These are phyloP conservation scores for Pythium plurisporium DNA, from an alignment of 352 stramenopile species.

Conservation along the genomic window DNA sequence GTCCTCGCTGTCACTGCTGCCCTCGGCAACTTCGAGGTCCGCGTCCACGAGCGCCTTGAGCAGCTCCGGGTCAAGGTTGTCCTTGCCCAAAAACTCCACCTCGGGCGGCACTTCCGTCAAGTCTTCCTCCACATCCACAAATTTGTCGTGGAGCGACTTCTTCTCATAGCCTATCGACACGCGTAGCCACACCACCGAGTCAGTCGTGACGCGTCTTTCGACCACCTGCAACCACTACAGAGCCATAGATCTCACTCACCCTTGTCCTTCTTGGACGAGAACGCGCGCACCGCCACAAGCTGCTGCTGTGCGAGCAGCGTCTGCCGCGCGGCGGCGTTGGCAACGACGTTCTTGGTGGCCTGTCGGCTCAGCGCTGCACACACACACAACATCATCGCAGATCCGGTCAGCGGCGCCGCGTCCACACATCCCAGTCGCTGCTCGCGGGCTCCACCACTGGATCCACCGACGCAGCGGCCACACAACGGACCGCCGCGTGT, in stretches of 20 bases:
- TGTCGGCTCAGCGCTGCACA: constrained; percentile 22
- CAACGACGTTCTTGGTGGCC: constrained; percentile 14
- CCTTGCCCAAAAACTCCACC: constrained; percentile 59
- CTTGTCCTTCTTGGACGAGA: constrained; percentile 61
- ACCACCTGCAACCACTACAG: too few relatives aligned
- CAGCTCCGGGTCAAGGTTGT: constrained; percentile 35
- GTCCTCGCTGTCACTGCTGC: constrained; percentile 10
- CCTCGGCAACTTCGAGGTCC: constrained; percentile 12
- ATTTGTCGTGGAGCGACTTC: constrained; percentile 52
- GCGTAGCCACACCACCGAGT: background rate
- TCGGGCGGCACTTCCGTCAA: constrained; percentile 45
- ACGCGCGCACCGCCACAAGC: constrained; percentile 9
- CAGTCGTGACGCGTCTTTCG: too few relatives aligned
- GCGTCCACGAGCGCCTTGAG: constrained; percentile 19
- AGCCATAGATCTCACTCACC: constrained; percentile 28
- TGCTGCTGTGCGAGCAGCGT: constrained; percentile 16
- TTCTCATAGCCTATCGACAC: constrained; percentile 28
- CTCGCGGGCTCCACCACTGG: too few relatives aligned
- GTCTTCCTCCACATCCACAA: constrained; percentile 44
- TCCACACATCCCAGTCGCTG: constrained; percentile 5
- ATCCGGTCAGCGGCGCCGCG: background rate
- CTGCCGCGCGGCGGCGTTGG: constrained; percentile 14
- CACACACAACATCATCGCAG: constrained; percentile 3
- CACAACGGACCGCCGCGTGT: too few relatives aligned
- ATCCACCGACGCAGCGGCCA: too few relatives aligned